Base-by-base conservation (phyloP, 2,329 filamentous ascomycete genomes). In the Dothistroma pini region DNA sequence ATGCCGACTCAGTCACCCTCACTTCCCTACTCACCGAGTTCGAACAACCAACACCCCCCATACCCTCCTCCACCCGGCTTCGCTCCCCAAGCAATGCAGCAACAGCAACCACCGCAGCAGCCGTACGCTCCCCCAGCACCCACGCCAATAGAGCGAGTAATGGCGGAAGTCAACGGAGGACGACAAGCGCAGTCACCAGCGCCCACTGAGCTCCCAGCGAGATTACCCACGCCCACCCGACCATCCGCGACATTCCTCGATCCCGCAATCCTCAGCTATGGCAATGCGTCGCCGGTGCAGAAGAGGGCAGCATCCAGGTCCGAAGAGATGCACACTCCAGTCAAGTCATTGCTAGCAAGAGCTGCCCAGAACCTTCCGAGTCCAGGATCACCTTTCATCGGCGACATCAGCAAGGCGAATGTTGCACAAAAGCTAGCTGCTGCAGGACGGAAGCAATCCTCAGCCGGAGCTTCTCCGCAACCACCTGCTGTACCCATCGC, bases 181-280 rank as follows among this genome's bases (percentile, higher is more conserved):
- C 56, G 59, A 12, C 66, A 59, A 31, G 25, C 6, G 6, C 50
- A 61, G 31, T 56, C 56, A 14, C 62, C 64, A 12, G 48, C 62
- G 49, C 61, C 62, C 10, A 60, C 41, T n/a, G 54, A 67, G 72
- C 22, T 56, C 31, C 63, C 64, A 29, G 34, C 58, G 31, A 41
- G 64, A 56, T 56, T 56, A 19, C 57, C 59, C 56, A 52, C 61
- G 74, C 77, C 64, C 68, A 77, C 70, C 34, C 62, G 68, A n/a
- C 70, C 69, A 35, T 72, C 79, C 22, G 54, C 70, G 32, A 69
- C 80, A 0, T 91, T 95, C 70, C 82, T 88, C n/a, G 91, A 96
- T 69, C 91, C 91, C 11, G 91, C 91, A 3, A 96, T 96, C 58
- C 73, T 96, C 51, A 92, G 90, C 71, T 84, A 90, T 72, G 75